A percentile compares a stretch with the other conserved stretches of the same genome.
phyloP scores from a whole-genome alignment of 2,329 filamentous ascomycete species.

The Aspergillus caelatus region DNA sequence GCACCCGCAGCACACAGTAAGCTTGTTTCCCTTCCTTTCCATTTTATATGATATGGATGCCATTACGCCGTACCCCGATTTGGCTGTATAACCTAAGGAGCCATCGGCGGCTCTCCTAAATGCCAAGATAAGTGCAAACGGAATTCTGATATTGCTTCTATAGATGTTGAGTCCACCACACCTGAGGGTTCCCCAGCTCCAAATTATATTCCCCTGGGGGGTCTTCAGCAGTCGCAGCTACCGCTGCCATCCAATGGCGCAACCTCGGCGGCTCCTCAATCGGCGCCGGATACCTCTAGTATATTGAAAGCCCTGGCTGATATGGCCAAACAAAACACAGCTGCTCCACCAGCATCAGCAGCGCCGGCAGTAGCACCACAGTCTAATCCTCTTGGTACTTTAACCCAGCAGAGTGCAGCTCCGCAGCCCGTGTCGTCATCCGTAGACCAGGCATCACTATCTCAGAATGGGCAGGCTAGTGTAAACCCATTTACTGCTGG shows the following conservation, averaged over 20 bases:
- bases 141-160: conserved; percentile 31
- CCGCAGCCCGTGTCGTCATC: conserved; percentile 44
- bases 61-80: conserved; percentile 10
- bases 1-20: conserved; percentile 66
- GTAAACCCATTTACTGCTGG: conserved; percentile 59
- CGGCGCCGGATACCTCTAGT: conserved; percentile 60
- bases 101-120: not conserved
- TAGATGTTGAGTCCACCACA: conserved; percentile 70
- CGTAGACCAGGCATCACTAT: conserved; percentile 48
- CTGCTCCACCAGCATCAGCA: conserved; percentile 46
- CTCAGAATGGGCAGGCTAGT: conserved; percentile 53
- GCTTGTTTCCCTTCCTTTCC: conserved; percentile 41
- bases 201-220: conserved; percentile 44
- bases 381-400: conserved; percentile 52
- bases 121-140: not conserved
- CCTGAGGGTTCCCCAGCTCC: conserved; percentile 59
- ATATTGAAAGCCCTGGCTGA: conserved; percentile 80
- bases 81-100: not conserved
- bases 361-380: conserved; percentile 39
- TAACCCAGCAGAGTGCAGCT: conserved; percentile 51
- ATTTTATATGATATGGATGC: conserved; percentile 2
- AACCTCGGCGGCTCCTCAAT: conserved; percentile 27
- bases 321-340: conserved; percentile 74
- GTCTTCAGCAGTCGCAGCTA: conserved; percentile 25
- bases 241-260: conserved; percentile 30